Conservation (phyloP, 129 eudicot species). For the Helichrysum umbraculigerum region DNA sequence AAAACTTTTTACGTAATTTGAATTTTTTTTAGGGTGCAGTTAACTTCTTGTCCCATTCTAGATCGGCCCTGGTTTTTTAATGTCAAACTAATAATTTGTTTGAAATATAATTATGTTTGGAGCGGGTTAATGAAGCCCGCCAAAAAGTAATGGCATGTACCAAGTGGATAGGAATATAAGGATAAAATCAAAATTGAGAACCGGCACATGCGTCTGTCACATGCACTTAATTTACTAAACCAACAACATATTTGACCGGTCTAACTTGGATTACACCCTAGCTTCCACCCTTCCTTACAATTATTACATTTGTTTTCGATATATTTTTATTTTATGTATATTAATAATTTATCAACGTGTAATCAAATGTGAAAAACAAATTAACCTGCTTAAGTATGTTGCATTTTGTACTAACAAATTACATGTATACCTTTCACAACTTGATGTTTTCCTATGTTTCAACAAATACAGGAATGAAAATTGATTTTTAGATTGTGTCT, state of each 20-base stretch:
- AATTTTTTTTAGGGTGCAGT: too few relatives aligned
- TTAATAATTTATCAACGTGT: not conserved
- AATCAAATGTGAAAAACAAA: not conserved
- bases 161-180: not conserved
- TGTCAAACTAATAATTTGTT: too few relatives aligned
- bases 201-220: constrained; percentile 22
- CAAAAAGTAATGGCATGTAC: not conserved
- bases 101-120: not conserved
- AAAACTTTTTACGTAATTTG: too few relatives aligned
- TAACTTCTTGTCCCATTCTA: too few relatives aligned
- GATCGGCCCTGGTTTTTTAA: too few relatives aligned
- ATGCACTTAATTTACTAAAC: constrained; percentile 16
- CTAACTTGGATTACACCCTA: constrained; percentile 30
- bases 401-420: too few relatives aligned
- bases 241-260: constrained; percentile 24
- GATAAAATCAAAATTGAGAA: not conserved
- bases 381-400: too few relatives aligned
- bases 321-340: not conserved
- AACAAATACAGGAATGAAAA: too few relatives aligned
- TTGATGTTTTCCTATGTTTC: too few relatives aligned
- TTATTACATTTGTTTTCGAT: not conserved
- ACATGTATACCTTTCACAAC: too few relatives aligned
- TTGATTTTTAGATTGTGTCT: too few relatives aligned
- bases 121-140: not conserved
- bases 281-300: not conserved